Conservation (phyloP, 192 early-diverging fungal genomes). For the Phycomyces blakesleeanus region DNA sequence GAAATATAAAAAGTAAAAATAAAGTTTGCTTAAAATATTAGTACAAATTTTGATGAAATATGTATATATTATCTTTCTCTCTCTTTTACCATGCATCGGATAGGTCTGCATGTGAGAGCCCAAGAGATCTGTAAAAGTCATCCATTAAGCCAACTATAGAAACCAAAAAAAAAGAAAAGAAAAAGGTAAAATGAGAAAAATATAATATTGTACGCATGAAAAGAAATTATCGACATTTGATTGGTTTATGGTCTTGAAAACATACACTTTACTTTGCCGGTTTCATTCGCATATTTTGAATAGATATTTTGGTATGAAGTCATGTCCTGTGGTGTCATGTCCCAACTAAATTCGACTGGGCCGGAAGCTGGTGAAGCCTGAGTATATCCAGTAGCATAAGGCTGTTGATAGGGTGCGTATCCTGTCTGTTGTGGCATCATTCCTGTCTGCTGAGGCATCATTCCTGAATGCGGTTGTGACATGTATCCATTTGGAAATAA, state of each 20-base stretch:
- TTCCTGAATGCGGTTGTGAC: background rate
- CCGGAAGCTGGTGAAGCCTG: constrained; percentile 3
- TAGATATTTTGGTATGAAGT: constrained; percentile 58
- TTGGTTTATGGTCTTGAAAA: no score
- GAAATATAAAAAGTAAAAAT: no score
- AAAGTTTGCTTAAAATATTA: no score
- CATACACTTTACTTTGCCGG: constrained; percentile 56
- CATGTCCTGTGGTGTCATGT: constrained; percentile 55
- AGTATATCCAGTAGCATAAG: background rate
- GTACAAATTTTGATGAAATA: no score
- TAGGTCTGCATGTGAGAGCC: constrained; percentile 49
- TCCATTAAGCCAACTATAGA: constrained; percentile 54
- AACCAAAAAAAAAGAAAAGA: no score
- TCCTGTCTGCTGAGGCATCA: constrained; percentile 37
- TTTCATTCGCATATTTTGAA: constrained; percentile 45
- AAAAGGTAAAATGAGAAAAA: constrained; percentile 1
- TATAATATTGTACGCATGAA: background rate
- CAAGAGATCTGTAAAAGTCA: constrained; percentile 52
- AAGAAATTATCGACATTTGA: background rate
- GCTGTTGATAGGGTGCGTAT: no score
- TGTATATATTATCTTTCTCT: no score
- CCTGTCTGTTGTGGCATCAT: constrained; percentile 18
- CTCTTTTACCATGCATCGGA: constrained; percentile 47
- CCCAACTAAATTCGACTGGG: constrained; percentile 55
- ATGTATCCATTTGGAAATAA: constrained; percentile 26